phyloP scores from a whole-genome alignment of 2,329 filamentous ascomycete species.

The Penicillium italicum region DNA sequence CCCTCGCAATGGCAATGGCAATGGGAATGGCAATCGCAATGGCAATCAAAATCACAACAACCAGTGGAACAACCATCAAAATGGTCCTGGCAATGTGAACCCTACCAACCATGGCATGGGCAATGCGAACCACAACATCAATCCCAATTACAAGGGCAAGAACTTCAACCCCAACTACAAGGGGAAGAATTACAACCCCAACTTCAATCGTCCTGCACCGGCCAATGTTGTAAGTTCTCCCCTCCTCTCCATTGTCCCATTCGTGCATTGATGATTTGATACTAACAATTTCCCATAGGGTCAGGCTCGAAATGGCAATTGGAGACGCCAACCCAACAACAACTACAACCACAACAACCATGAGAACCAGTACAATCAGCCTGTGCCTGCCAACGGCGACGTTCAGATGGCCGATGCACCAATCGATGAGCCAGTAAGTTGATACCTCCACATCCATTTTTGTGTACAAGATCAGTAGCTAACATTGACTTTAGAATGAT shows the following conservation, averaged over 20 bases:
- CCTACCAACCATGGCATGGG: neutral
- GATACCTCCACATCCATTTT: neutral
- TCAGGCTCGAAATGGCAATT: neutral
- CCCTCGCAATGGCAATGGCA: neutral
- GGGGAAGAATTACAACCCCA: neutral
- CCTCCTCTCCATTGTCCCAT: neutral
- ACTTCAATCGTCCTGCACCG: neutral
- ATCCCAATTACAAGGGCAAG: neutral
- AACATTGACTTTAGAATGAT: conserved; percentile 1
- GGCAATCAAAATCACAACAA: neutral
- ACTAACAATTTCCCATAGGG: neutral
- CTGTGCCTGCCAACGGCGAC: neutral
- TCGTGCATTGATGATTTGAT: neutral
- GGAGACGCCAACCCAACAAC: neutral
- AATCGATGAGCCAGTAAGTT: conserved; percentile 1
- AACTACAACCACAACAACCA: neutral
- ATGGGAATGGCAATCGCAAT: neutral
- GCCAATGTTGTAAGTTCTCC: neutral
- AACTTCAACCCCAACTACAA: neutral
- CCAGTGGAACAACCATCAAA: neutral
- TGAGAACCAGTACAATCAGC: neutral
- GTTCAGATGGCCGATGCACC: neutral
- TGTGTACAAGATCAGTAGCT: neutral
- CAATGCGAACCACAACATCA: neutral
- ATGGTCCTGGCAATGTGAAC: neutral